These are phyloP conservation scores for Coniochaeta ligniaria DNA, from an alignment of 2,329 filamentous ascomycete genomes.

Conservation along the genomic window DNA sequence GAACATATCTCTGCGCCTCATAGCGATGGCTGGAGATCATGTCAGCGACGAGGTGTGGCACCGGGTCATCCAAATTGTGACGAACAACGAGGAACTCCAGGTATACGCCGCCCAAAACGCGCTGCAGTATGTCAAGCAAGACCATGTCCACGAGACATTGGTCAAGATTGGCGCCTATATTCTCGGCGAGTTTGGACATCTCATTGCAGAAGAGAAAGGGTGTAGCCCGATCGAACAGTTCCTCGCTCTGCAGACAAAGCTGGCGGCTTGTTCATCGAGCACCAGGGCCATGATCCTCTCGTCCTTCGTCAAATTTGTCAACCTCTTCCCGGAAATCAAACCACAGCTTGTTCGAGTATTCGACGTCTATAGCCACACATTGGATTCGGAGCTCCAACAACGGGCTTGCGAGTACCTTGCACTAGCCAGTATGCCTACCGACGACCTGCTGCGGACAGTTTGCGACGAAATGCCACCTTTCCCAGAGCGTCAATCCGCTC, in stretches of 20 bases:
- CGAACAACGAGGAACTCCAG: constrained; percentile 97
- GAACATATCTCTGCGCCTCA: constrained; percentile 87
- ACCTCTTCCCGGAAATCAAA: constrained; percentile 97
- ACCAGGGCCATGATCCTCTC: constrained; percentile 92
- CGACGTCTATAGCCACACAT: constrained; percentile 82
- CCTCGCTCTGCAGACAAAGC: constrained; percentile 82
- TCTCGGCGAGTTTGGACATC: constrained; percentile 91
- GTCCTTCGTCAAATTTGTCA: constrained; percentile 95
- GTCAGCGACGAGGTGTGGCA: constrained; percentile 99
- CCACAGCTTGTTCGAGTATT: constrained; percentile 89
- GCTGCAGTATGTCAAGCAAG: constrained; percentile 82
- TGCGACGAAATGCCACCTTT: constrained; percentile 99
- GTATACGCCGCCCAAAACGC: constrained; percentile 94
- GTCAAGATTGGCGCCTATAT: constrained; percentile 98
- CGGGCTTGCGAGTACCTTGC: constrained; percentile 91
- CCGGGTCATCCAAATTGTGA: constrained; percentile 95
- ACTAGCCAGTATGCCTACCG: constrained; percentile 76
- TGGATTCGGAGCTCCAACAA: constrained; percentile 94
- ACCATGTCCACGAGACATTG: constrained; percentile 92
- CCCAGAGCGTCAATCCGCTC: constrained; percentile 84
- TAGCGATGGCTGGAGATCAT: constrained; percentile 95
- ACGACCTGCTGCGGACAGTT: constrained; percentile 86
- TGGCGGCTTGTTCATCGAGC: constrained; percentile 79
- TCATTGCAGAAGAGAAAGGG: constrained; percentile 85
- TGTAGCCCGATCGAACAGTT: constrained; percentile 98